A percentile compares a stretch with the other conserved stretches of the same genome.
Evolutionary conservation across 2,329 filamentous ascomycete genomes (phyloP).

Genomic region (Bimuria novae-zelandiae): DNA sequence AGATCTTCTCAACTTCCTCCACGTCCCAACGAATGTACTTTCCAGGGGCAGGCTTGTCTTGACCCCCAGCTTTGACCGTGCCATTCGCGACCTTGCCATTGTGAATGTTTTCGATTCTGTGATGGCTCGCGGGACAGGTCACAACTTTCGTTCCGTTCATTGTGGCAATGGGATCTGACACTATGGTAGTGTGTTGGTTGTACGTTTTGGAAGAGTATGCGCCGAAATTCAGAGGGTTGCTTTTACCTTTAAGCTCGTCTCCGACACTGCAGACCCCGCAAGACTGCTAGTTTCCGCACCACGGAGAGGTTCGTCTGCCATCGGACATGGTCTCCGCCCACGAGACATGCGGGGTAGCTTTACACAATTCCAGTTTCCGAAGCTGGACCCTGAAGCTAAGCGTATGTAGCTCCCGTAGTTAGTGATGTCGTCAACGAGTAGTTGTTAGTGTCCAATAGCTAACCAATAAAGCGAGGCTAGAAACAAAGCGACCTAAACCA

Average conservation of each 20-base stretch:
- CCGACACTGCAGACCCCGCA: background rate
- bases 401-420: background rate
- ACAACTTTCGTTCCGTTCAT: too few relatives aligned
- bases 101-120: constrained; percentile 32
- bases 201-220: background rate
- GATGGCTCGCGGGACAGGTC: too few relatives aligned
- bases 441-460: background rate
- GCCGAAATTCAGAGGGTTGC: background rate
- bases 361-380: constrained; percentile 7
- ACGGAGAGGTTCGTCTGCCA: background rate
- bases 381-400: constrained; percentile 6
- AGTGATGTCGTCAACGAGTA: too few relatives aligned
- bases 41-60: constrained; percentile 29
- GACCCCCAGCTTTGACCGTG: constrained; percentile 29
- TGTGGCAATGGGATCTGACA: background rate
- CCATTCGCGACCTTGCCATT: constrained; percentile 32
- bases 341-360: constrained; percentile 10
- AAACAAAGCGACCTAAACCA: too few relatives aligned
- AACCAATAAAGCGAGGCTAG: background rate
- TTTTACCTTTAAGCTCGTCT: background rate
- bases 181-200: background rate
- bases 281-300: background rate
- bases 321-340: background rate
- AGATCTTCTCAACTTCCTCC: constrained; percentile 48
- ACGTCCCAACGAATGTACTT: constrained; percentile 51